Evolutionary conservation across 2,329 filamentous ascomycete genomes (phyloP).

Genomic region (Calonectria pseudoturangicola): DNA sequence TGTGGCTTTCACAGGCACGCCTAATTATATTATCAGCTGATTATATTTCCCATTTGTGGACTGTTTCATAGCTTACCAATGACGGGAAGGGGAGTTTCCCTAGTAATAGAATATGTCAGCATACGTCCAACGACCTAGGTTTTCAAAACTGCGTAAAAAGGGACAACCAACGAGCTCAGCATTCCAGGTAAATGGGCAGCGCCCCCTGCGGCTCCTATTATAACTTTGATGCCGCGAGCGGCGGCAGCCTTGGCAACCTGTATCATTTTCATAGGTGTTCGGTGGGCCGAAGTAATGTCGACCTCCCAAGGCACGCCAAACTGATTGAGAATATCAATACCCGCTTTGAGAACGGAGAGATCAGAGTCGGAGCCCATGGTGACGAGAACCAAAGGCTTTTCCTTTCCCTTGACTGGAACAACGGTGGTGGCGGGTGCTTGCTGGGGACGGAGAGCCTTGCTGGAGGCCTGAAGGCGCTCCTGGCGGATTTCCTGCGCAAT

Average conservation of each 20-base stretch:
- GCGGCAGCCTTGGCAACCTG: constrained; percentile 79
- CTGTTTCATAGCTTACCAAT: constrained; percentile 70
- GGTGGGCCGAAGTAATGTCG: constrained; percentile 87
- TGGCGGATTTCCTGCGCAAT: constrained; percentile 75
- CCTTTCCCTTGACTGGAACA: constrained; percentile 41
- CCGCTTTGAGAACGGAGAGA: constrained; percentile 79
- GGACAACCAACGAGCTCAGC: constrained; percentile 52
- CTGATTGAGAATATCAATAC: constrained; percentile 79
- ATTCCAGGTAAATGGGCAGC: constrained; percentile 86
- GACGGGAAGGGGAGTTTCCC: constrained; percentile 82
- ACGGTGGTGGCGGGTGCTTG: constrained; percentile 30
- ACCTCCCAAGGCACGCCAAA: constrained; percentile 83
- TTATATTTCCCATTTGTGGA: neutral
- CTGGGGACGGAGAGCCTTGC: constrained; percentile 60
- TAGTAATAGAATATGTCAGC: constrained; percentile 52
- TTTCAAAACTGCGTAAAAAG: constrained; percentile 54
- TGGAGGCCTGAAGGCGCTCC: constrained; percentile 68
- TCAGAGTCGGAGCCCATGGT: constrained; percentile 92
- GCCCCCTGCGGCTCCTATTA: constrained; percentile 85
- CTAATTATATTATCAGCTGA: neutral
- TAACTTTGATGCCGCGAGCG: constrained; percentile 79
- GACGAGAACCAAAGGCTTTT: constrained; percentile 79
- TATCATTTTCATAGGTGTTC: constrained; percentile 83
- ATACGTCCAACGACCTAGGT: neutral
- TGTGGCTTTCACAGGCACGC: constrained; percentile 85